Percentiles rank a stretch among this genome's conserved stretches.
These are phyloP conservation scores for Candida lessepsii DNA, from an alignment of 805 yeast genomes.

Conservation along the genomic window DNA sequence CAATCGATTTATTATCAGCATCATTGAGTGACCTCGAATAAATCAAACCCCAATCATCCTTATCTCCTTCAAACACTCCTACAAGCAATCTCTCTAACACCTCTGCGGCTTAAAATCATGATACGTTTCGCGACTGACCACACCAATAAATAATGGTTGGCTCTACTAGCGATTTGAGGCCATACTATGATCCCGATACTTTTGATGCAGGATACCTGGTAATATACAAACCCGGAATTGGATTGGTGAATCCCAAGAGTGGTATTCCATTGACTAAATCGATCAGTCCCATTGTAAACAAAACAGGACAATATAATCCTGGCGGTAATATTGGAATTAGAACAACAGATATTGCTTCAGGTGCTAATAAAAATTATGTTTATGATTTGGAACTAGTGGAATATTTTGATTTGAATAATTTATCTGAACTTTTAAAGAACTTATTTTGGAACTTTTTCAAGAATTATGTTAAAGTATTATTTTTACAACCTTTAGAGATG, in stretches of 20 bases:
- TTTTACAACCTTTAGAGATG: slow-evolving; percentile 88
- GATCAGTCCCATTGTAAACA: slow-evolving; percentile 19
- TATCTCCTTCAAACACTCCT: no score
- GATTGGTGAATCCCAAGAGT: slow-evolving; percentile 50
- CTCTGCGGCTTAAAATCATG: no score
- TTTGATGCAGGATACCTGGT: slow-evolving; percentile 66
- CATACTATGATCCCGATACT: slow-evolving; percentile 67
- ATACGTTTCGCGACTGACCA: background rate
- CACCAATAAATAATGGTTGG: slow-evolving; percentile 5
- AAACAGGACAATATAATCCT: slow-evolving; percentile 13
- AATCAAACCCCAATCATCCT: no score
- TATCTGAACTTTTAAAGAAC: slow-evolving; percentile 55
- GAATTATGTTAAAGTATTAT: slow-evolving; percentile 64
- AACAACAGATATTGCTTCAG: slow-evolving; percentile 9
- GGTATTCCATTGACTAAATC: slow-evolving; percentile 34
- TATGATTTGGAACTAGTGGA: slow-evolving; percentile 65
- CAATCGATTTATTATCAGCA: no score
- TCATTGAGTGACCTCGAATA: no score
- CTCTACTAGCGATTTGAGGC: slow-evolving; percentile 42
- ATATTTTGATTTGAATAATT: slow-evolving; percentile 57
- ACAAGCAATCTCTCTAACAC: no score
- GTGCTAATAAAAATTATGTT: slow-evolving; percentile 41
- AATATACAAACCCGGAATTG: slow-evolving; percentile 58
- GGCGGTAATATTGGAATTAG: slow-evolving; percentile 16
- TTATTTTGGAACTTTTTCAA: slow-evolving; percentile 60